Base-by-base conservation (phyloP, 495 filamentous ascomycete species). In the Lasiosphaeris hirsuta region DNA sequence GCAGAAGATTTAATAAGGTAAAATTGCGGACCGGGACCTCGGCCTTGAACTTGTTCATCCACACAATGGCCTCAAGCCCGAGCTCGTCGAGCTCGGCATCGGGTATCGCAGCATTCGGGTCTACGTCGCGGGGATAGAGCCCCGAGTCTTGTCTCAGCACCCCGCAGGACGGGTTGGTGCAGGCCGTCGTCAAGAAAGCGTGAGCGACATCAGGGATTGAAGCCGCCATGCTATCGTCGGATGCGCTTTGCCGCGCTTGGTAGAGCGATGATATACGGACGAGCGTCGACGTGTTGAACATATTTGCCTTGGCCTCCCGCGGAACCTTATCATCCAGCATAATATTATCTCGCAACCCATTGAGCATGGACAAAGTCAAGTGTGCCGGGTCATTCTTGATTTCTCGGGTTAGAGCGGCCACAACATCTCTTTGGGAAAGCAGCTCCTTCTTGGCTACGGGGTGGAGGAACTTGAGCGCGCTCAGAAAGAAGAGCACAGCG, bases 21-120 rank as follows among this genome's bases (percentile, higher is more conserved):
- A 75, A 81, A 58, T 96, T 97, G 23, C 86, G 81, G 1, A 96
- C 82, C 10, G 87, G 84, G n/a, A 90, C 76, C 3, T 81, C 77
- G 15, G 80, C 78, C 34, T 75, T 77, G 63, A 83, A 89, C 49
- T 81, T 87, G 64, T 85, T 81, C 64, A 85, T 82, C 75, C 86
- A 88, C 2, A 81, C 78, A 23, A 85, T 70, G 39, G 81, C 83
- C 60, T 91, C 87, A 7, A 93, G 73, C 0, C 86, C 88, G 41
- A 89, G 69, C 56, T 89, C 86, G 55, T 90, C 83, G 37, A 74
- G 75, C 2, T 75, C 70, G 35, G 76, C 53, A 23, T 59, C 64
- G 7, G 63, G 54, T 3, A 69, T 42, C 30, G 63, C 61, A 13
- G 73, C 72, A 48, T 87, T 76, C 4, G 84, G 78, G 50, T 87